Evolutionary conservation across 306 rosid species (phyloP).

Genomic region (Quercus berberidifolia): DNA sequence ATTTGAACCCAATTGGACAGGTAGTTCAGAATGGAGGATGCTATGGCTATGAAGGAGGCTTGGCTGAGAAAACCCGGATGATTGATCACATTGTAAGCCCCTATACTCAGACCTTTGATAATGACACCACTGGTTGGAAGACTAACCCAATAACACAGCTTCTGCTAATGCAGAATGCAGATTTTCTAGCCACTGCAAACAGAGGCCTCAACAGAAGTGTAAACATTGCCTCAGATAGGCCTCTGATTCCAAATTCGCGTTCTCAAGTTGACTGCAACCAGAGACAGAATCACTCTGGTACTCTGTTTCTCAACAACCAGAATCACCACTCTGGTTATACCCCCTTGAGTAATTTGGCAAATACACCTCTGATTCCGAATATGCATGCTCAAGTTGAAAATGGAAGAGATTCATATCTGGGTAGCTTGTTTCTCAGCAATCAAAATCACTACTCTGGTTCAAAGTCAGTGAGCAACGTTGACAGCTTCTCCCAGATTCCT

Average conservation of each 20-base stretch:
- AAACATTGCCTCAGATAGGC: constrained; percentile 39
- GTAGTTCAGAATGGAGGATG: constrained; percentile 16
- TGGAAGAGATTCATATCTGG: constrained; percentile 15
- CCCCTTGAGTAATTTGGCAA: constrained; percentile 10
- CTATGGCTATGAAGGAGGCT: constrained; percentile 18
- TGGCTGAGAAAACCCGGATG: constrained; percentile 9
- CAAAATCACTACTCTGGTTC: constrained; percentile 34
- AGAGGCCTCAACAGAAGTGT: constrained; percentile 19
- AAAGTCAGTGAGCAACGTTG: constrained; percentile 25
- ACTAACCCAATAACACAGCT: constrained; percentile 24
- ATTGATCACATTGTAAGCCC: constrained; percentile 29
- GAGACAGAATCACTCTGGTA: constrained; percentile 21
- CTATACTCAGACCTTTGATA: constrained; percentile 18
- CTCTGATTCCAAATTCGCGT: constrained; percentile 31
- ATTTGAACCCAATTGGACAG: constrained; percentile 25
- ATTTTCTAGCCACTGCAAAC: constrained; percentile 23
- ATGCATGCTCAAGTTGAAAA: constrained; percentile 31
- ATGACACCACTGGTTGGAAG: constrained; percentile 31
- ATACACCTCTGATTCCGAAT: constrained; percentile 26
- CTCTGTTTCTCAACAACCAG: constrained; percentile 10
- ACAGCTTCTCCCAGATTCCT: constrained; percentile 35
- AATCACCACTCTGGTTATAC: constrained; percentile 21
- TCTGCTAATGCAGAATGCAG: constrained; percentile 28
- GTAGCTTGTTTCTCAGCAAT: constrained; percentile 31
- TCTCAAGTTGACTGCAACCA: constrained; percentile 19